phyloP scores from a whole-genome alignment of 805 yeast genomes.

The Metschnikowia arizonensis region DNA sequence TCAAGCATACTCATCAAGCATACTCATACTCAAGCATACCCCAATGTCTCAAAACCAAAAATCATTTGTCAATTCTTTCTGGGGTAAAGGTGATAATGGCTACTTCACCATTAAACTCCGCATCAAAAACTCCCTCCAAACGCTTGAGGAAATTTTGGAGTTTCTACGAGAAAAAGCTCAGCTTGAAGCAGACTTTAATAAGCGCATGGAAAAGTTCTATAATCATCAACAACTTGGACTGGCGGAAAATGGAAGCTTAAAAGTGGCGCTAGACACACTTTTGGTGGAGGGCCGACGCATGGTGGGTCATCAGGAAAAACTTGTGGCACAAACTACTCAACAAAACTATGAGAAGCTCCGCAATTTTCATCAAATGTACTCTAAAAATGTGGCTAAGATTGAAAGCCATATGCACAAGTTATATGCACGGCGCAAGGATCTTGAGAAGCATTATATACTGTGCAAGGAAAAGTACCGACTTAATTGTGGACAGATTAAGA shows the following conservation, averaged over 20 bases:
- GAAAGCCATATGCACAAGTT: slow-evolving; percentile 56
- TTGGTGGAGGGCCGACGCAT: slow-evolving; percentile 56
- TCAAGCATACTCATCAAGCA: too few relatives aligned
- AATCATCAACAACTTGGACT: slow-evolving; percentile 46
- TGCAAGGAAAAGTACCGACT: slow-evolving; percentile 49
- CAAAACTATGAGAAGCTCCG: slow-evolving; percentile 47
- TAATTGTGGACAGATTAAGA: slow-evolving; percentile 56
- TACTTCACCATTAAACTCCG: slow-evolving; percentile 50
- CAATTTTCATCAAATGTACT: slow-evolving; percentile 48
- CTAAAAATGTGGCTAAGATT: slow-evolving; percentile 51
- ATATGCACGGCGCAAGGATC: slow-evolving; percentile 41
- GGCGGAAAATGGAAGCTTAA: slow-evolving; percentile 56
- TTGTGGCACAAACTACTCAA: slow-evolving; percentile 47
- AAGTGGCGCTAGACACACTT: slow-evolving; percentile 55
- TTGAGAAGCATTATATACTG: slow-evolving; percentile 33
- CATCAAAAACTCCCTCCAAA: slow-evolving; percentile 55
- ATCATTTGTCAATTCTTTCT: slow-evolving; percentile 44
- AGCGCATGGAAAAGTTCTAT: slow-evolving; percentile 50
- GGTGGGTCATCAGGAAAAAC: slow-evolving; percentile 53
- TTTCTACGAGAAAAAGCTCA: slow-evolving; percentile 43
- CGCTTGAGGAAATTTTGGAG: slow-evolving; percentile 38
- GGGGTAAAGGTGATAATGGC: slow-evolving; percentile 69
- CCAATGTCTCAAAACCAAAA: slow-evolving; percentile 15
- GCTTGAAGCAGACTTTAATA: slow-evolving; percentile 71
- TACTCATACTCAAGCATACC: neutral